phyloP scores from a whole-genome alignment of 495 filamentous ascomycete genomes.

The Aspergillus saccharolyticus region DNA sequence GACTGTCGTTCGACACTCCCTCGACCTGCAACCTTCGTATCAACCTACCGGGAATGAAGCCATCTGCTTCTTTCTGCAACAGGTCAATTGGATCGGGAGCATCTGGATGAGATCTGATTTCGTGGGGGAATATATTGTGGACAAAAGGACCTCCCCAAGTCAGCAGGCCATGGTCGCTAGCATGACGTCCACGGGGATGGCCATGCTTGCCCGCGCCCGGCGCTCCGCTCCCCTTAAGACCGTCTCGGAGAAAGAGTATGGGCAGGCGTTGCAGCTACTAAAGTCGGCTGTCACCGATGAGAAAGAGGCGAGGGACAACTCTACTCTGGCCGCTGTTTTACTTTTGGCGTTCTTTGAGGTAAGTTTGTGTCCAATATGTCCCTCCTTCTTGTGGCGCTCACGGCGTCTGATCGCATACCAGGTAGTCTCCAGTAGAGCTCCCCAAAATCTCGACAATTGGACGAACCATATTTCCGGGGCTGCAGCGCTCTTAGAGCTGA shows the following conservation, averaged over 20 bases:
- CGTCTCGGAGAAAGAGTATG: slow-evolving; percentile 44
- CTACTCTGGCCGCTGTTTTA: slow-evolving; percentile 57
- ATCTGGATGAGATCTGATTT: slow-evolving; percentile 26
- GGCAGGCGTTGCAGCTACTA: slow-evolving; percentile 41
- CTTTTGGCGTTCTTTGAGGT: slow-evolving; percentile 51
- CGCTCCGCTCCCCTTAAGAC: slow-evolving; percentile 29
- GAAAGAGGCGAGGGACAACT: slow-evolving; percentile 53
- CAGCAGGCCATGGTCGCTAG: slow-evolving; percentile 39
- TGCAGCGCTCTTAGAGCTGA: slow-evolving; percentile 49
- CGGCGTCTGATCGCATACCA: slow-evolving; percentile 14
- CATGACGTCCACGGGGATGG: slow-evolving; percentile 47
- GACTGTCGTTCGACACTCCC: slow-evolving; percentile 1
- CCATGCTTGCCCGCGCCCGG: slow-evolving; percentile 43
- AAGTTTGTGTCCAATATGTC: slow-evolving; percentile 13
- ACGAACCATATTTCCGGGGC: slow-evolving; percentile 58
- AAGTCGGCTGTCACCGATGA: slow-evolving; percentile 51
- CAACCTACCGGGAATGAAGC: slow-evolving; percentile 33
- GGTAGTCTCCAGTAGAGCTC: slow-evolving; percentile 46
- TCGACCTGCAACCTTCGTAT: slow-evolving; percentile 20
- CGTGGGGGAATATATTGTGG: slow-evolving; percentile 21
- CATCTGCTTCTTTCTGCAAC: slow-evolving; percentile 40
- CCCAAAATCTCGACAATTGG: slow-evolving; percentile 47
- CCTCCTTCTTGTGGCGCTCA: neutral
- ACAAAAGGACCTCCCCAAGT: slow-evolving; percentile 18
- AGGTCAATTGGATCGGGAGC: slow-evolving; percentile 34